phyloP scores from a whole-genome alignment of 345 rosid species.

The Citrus inodora region DNA sequence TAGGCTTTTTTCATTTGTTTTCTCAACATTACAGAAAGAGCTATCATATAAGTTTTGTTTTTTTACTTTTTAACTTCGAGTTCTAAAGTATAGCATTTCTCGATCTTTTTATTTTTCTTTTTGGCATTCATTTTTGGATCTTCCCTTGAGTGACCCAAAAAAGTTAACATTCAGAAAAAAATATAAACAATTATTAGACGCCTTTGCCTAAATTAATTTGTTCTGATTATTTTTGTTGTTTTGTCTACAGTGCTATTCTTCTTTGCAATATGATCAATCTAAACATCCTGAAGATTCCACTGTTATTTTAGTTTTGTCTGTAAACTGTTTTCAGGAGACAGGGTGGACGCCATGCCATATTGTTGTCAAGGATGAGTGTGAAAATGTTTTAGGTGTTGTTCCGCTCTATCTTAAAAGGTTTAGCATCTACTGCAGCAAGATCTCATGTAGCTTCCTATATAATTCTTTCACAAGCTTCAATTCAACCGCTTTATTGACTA shows the following conservation, averaged over 20 bases:
- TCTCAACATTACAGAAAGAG: background rate
- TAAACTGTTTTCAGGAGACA: conserved; percentile 59
- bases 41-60: background rate
- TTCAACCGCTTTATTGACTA: background rate
- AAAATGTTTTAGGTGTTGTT: conserved; percentile 69
- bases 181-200: background rate
- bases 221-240: background rate
- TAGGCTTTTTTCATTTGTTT: background rate
- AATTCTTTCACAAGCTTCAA: conserved; percentile 9
- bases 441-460: conserved; percentile 4
- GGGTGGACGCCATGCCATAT: conserved; percentile 90
- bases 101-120: too few species aligned
- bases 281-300: background rate
- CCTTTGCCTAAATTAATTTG: background rate
- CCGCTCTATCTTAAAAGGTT: conserved; percentile 98
- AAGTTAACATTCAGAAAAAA: background rate
- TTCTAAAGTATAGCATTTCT: too few species aligned
- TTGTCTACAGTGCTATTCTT: background rate
- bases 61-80: background rate
- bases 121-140: too few species aligned
- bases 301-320: conserved; percentile 2
- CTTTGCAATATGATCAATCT: background rate
- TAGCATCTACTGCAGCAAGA: conserved; percentile 18
- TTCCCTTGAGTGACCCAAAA: background rate
- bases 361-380: conserved; percentile 74